Conservation (phyloP, 176 grass and related monocot species). For the Oryza glaberrima region DNA sequence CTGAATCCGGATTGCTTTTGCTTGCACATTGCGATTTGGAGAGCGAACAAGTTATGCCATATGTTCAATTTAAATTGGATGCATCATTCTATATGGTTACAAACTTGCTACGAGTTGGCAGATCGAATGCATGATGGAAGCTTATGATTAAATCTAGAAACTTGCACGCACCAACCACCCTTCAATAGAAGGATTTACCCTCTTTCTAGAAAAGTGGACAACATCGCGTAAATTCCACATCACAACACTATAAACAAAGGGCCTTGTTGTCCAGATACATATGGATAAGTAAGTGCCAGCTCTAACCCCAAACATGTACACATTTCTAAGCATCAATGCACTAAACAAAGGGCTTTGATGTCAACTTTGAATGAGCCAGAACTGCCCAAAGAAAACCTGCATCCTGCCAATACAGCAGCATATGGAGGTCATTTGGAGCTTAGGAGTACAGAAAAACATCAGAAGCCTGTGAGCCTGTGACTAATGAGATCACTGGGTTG, state of each 20-base stretch:
- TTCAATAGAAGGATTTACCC: conserved; percentile 1
- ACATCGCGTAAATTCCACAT: conserved; percentile 34
- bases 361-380: neutral
- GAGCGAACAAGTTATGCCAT: neutral
- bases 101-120: neutral
- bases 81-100: neutral
- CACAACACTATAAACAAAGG: neutral
- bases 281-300: neutral
- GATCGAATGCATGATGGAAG: conserved; percentile 17
- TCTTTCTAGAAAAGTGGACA: conserved; percentile 34
- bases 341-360: neutral
- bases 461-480: neutral
- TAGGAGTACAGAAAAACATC: neutral
- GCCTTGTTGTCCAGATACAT: neutral
- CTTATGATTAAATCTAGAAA: conserved; percentile 19
- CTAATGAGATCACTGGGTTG: neutral
- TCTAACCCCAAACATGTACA: conserved; percentile 8
- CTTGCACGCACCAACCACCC: conserved; percentile 5
- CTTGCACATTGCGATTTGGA: neutral
- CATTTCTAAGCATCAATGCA: conserved; percentile 24
- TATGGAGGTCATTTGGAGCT: neutral
- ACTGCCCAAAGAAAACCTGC: neutral
- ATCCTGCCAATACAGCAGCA: neutral
- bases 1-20: neutral
- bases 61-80: neutral